Percentiles rank a stretch among this genome's conserved stretches.
These are phyloP conservation scores for Xenosphaeropsis pyriputrescens DNA, from an alignment of 2,329 filamentous ascomycete species.

Conservation along the genomic window DNA sequence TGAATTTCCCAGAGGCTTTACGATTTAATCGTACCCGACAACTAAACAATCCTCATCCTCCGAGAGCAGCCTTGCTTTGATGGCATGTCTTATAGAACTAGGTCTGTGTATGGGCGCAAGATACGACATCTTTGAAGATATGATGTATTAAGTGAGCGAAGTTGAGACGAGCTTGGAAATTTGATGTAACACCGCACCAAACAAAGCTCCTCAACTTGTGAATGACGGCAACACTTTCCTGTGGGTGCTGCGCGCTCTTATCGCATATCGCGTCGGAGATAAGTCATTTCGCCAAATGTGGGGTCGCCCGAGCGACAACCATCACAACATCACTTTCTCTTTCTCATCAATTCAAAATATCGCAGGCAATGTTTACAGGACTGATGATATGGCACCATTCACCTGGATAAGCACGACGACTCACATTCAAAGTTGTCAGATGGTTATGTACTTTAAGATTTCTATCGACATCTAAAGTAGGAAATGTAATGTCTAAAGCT, in stretches of 20 bases:
- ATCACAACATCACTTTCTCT: no score
- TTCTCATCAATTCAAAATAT: no score
- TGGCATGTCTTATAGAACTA: conserved; percentile 79
- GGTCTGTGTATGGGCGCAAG: conserved; percentile 85
- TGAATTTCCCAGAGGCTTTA: no score
- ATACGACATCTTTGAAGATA: conserved; percentile 60
- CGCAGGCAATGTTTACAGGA: background rate
- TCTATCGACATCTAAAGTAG: no score
- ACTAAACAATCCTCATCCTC: conserved; percentile 69
- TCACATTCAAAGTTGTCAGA: background rate
- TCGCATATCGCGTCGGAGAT: no score
- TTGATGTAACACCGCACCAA: no score
- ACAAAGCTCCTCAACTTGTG: background rate
- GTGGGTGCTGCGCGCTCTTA: no score
- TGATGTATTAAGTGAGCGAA: background rate
- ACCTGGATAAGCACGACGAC: background rate
- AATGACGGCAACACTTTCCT: background rate
- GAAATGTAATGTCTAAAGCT: no score
- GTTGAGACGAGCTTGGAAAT: no score
- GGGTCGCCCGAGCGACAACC: no score
- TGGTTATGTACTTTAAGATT: background rate
- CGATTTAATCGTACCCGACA: conserved; percentile 52
- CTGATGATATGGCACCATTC: background rate
- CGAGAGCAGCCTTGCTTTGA: conserved; percentile 64
- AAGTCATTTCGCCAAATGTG: no score